Evolutionary conservation across 2,329 filamentous ascomycete genomes (phyloP).

Genomic region (Aspergillus tubingensis): DNA sequence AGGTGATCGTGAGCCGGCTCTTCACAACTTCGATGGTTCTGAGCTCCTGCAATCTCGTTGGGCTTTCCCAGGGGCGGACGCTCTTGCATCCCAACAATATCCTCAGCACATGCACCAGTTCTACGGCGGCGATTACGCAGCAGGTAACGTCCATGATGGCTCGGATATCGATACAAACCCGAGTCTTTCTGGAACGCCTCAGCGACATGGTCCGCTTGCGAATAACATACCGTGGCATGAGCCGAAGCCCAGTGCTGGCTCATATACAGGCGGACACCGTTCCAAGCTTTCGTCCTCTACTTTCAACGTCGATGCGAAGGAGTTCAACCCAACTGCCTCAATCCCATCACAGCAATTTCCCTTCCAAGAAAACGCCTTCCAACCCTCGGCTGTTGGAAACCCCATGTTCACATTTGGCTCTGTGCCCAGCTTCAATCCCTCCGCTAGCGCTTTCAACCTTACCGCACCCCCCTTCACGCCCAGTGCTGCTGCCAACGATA

Average conservation of each 20-base stretch:
- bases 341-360: constrained; percentile 51
- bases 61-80: constrained; percentile 38
- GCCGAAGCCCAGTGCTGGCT: constrained; percentile 33
- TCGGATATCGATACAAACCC: constrained; percentile 74
- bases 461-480: constrained; percentile 72
- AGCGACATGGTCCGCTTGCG: constrained; percentile 29
- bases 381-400: constrained; percentile 36
- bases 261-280: constrained; percentile 57
- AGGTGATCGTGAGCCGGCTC: constrained; percentile 58
- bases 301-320: constrained; percentile 84
- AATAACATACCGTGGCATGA: constrained; percentile 39
- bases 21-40: constrained; percentile 27
- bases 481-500: constrained; percentile 14
- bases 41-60: constrained; percentile 39
- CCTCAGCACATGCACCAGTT: constrained; percentile 37
- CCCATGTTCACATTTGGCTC: constrained; percentile 34
- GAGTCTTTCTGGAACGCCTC: constrained; percentile 68
- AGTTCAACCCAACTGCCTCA: constrained; percentile 68
- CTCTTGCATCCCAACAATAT: constrained; percentile 26
- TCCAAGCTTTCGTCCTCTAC: constrained; percentile 73
- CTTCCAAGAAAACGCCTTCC: constrained; percentile 47
- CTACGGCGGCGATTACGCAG: constrained; percentile 35
- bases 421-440: constrained; percentile 31
- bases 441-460: constrained; percentile 63
- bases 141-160: constrained; percentile 50